Evolutionary conservation across 1,139 yeast genomes (phyloP).

Genomic region (Entelexis paramagnoliae): DNA sequence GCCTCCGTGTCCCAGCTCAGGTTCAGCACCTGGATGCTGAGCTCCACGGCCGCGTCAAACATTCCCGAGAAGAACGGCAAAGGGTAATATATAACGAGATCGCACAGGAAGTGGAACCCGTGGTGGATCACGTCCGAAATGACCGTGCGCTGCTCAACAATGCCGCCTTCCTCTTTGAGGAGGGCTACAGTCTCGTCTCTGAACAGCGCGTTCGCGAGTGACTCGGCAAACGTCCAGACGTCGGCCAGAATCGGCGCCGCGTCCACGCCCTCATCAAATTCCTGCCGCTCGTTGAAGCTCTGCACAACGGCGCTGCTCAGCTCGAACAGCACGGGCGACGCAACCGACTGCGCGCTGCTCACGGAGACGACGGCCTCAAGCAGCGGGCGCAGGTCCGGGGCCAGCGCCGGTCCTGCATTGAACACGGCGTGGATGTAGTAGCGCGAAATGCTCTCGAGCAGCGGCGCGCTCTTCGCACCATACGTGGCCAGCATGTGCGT

Average conservation of each 20-base stretch:
- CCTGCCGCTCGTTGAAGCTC: conserved; percentile 15
- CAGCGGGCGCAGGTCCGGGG: conserved; percentile 9
- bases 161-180: conserved; percentile 14
- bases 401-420: conserved; percentile 16
- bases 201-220: conserved; percentile 40
- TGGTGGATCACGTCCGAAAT: conserved; percentile 57
- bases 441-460: conserved; percentile 17
- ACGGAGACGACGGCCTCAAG: conserved; percentile 10
- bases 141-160: conserved; percentile 12
- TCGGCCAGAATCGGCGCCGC: conserved; percentile 34
- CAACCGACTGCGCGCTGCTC: neutral
- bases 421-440: conserved; percentile 19
- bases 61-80: conserved; percentile 42
- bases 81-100: conserved; percentile 71
- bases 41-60: conserved; percentile 48
- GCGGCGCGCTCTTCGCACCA: conserved; percentile 7
- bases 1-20: conserved; percentile 62
- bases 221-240: conserved; percentile 43
- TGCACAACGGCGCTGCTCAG: conserved; percentile 22
- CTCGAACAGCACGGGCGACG: conserved; percentile 18
- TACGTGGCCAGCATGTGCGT: conserved; percentile 7
- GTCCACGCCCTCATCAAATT: conserved; percentile 33
- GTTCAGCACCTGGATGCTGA: conserved; percentile 46
- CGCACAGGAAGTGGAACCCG: conserved; percentile 74
- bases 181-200: conserved; percentile 26